Conservation (phyloP, 768 basidiomycete genomes). For the Chalciporus sphaerocephalus region DNA sequence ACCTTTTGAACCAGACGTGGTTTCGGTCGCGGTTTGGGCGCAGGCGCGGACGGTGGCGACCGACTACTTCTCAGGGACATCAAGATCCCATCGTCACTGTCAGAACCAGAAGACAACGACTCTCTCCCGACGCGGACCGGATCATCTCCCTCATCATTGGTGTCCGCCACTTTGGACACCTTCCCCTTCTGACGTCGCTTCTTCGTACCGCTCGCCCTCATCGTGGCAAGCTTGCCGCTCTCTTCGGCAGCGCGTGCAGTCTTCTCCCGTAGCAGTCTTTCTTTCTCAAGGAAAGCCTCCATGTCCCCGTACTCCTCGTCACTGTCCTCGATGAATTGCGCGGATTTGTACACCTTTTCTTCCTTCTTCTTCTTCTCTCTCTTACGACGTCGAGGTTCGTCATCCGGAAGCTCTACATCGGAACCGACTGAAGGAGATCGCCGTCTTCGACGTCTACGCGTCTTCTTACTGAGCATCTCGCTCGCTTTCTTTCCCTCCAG, state of each 20-base stretch:
- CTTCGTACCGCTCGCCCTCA: constrained; percentile 49
- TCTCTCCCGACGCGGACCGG: constrained; percentile 10
- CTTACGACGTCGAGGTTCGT: constrained; percentile 35
- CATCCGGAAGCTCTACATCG: constrained; percentile 35
- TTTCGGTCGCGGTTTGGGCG: constrained; percentile 27
- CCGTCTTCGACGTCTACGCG: constrained; percentile 47
- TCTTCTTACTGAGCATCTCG: constrained; percentile 65
- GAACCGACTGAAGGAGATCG: constrained; percentile 47
- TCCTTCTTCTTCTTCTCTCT: constrained; percentile 57
- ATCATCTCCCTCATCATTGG: constrained; percentile 27
- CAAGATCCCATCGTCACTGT: constrained; percentile 26
- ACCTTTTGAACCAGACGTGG: constrained; percentile 43
- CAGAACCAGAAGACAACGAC: constrained; percentile 18
- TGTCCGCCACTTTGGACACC: constrained; percentile 45
- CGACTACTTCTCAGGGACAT: constrained; percentile 21
- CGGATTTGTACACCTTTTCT: constrained; percentile 76
- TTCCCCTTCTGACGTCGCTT: constrained; percentile 49
- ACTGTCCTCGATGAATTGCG: constrained; percentile 89
- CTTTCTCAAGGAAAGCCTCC: constrained; percentile 76
- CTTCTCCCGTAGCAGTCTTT: constrained; percentile 57
- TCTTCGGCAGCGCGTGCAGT: constrained; percentile 44
- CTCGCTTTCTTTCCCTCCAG: constrained; percentile 72
- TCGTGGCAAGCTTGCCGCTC: constrained; percentile 38
- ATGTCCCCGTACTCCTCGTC: constrained; percentile 81
- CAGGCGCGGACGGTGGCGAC: constrained; percentile 20